Conservation (phyloP, 2,329 filamentous ascomycete species). For the Aspergillus versicolor region DNA sequence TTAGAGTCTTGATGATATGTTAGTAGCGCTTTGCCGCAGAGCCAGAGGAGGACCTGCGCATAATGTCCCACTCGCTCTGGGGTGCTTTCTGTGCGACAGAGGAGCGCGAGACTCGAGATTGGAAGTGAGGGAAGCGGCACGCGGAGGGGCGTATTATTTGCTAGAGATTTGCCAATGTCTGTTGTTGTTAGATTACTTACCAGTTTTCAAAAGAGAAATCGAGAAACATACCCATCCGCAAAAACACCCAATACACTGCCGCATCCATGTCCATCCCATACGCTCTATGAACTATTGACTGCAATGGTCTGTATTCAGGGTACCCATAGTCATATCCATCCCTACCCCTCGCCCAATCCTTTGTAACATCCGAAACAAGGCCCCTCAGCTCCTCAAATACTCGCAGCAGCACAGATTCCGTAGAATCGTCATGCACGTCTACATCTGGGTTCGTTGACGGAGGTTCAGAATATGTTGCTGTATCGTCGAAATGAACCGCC, state of each 20-base stretch:
- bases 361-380: conserved; percentile 17
- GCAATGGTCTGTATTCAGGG: conserved; percentile 4
- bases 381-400: conserved; percentile 15
- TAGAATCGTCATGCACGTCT: not conserved
- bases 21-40: conserved; percentile 26
- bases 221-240: conserved; percentile 26
- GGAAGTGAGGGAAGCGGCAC: conserved; percentile 18
- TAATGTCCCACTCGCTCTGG: conserved; percentile 23
- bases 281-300: conserved; percentile 16
- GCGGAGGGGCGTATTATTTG: conserved; percentile 19
- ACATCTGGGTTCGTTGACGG: too few species aligned
- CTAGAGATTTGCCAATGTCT: conserved; percentile 28
- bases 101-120: conserved; percentile 10
- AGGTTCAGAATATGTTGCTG: not conserved
- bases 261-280: conserved; percentile 21
- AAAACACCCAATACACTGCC: conserved; percentile 28
- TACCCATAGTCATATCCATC: not conserved
- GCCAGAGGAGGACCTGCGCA: conserved; percentile 24
- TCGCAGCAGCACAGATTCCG: conserved; percentile 13
- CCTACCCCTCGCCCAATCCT: conserved; percentile 16
- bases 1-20: conserved; percentile 17
- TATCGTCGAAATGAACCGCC: not conserved
- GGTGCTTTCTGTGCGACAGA: conserved; percentile 14
- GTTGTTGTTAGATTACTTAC: not conserved
- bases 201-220: not conserved